Evolutionary conservation across 2,329 filamentous ascomycete genomes (phyloP).

Genomic region (Clonostachys byssicola): DNA sequence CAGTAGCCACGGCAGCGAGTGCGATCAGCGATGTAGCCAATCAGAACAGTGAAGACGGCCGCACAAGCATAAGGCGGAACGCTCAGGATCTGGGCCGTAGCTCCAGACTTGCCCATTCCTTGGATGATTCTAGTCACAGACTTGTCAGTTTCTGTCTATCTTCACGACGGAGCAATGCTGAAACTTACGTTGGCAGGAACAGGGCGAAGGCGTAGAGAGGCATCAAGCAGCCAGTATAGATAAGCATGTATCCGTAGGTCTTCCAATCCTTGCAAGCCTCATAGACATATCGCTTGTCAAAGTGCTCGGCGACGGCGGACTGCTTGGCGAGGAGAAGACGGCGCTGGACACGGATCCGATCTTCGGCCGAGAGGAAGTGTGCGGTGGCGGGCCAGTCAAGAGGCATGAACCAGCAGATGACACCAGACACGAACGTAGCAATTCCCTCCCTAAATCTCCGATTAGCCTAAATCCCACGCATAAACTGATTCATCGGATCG

Average conservation of each 20-base stretch:
- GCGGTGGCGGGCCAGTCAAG: background rate
- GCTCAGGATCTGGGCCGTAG: slow-evolving; percentile 62
- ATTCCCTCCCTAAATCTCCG: slow-evolving; percentile 47
- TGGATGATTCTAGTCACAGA: slow-evolving; percentile 41
- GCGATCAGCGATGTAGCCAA: slow-evolving; percentile 52
- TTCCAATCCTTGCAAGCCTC: slow-evolving; percentile 77
- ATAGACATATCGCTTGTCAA: slow-evolving; percentile 70
- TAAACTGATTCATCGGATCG: background rate
- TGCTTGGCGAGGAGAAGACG: slow-evolving; percentile 70
- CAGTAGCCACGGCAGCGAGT: slow-evolving; percentile 45
- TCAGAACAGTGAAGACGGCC: slow-evolving; percentile 49
- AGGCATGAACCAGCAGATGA: background rate
- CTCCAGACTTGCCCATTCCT: slow-evolving; percentile 50
- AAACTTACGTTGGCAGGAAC: slow-evolving; percentile 60
- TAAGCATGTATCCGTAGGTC: slow-evolving; percentile 68
- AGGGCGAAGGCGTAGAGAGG: slow-evolving; percentile 72
- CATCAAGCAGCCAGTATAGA: slow-evolving; percentile 74
- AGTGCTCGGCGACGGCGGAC: slow-evolving; percentile 61
- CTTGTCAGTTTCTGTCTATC: too few species aligned
- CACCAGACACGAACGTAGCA: background rate
- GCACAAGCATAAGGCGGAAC: slow-evolving; percentile 58
- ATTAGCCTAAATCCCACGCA: background rate
- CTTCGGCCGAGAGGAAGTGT: background rate
- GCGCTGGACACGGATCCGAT: slow-evolving; percentile 54
- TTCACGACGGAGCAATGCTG: too few species aligned